Evolutionary conservation across 305 asterid species (phyloP).

Genomic region (Fraxinus floribunda): DNA sequence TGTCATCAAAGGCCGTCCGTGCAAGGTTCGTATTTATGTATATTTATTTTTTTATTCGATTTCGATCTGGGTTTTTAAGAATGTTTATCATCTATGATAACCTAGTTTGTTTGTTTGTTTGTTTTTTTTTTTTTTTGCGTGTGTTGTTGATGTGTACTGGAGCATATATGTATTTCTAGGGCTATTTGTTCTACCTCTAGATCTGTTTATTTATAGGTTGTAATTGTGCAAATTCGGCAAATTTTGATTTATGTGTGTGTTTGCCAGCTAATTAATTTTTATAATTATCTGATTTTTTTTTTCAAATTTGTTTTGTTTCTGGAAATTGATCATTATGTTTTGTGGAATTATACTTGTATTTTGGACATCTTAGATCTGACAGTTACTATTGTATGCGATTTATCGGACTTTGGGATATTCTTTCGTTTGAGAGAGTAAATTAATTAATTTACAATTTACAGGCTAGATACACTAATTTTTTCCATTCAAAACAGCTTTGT

Average conservation of each 20-base stretch:
- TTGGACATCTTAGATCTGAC: not conserved
- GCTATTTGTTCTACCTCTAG: not conserved
- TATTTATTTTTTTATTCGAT: not conserved
- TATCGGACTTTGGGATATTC: not conserved
- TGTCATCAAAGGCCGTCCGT: conserved; percentile 17
- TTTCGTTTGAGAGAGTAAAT: not conserved
- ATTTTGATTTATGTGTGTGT: not conserved
- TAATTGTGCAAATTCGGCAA: not conserved
- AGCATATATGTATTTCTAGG: not conserved
- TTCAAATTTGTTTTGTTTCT: not conserved
- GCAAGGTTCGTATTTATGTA: conserved; percentile 45
- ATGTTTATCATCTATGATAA: not conserved
- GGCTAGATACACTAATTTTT: not conserved
- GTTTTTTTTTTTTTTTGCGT: not conserved
- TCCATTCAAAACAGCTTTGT: too few relatives aligned
- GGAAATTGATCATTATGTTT: not conserved
- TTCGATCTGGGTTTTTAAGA: not conserved
- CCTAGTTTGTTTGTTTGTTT: not conserved
- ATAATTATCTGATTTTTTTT: not conserved
- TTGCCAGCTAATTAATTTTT: not conserved
- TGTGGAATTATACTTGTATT: not conserved
- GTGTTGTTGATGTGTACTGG: not conserved
- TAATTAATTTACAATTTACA: not conserved
- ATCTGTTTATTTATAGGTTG: not conserved
- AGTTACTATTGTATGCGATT: not conserved